phyloP scores from a whole-genome alignment of 1,284 basidiomycete species.

The Ganoderma boninense region DNA sequence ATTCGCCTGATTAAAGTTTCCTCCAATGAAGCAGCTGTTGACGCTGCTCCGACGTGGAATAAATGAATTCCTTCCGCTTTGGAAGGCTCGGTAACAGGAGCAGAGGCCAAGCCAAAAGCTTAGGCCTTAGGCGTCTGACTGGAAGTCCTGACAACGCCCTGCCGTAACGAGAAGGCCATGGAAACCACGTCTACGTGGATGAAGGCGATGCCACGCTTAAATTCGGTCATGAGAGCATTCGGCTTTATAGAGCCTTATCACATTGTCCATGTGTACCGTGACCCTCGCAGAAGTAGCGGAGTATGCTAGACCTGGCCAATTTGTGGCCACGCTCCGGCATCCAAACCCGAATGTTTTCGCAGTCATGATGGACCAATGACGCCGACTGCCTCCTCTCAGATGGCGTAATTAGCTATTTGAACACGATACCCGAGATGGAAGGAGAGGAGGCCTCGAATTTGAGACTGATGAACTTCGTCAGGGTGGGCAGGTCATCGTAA shows the following conservation, averaged over 20 bases:
- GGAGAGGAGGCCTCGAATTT: too few species aligned
- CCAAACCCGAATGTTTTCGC: too few species aligned
- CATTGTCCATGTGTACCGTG: not conserved
- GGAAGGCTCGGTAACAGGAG: not conserved
- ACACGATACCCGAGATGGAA: too few species aligned
- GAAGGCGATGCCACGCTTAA: constrained; percentile 14
- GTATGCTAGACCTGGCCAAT: not conserved
- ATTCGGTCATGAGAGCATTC: constrained; percentile 6
- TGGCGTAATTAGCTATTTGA: too few species aligned
- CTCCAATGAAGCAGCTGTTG: not conserved
- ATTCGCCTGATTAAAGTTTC: not conserved
- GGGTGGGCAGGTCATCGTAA: too few species aligned
- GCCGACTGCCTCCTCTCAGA: too few species aligned
- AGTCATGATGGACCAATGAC: too few species aligned
- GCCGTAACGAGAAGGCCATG: constrained; percentile 8
- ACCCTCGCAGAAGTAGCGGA: not conserved
- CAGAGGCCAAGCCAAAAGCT: not conserved
- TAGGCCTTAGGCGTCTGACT: not conserved
- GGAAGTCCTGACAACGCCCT: not conserved
- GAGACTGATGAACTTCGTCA: too few species aligned
- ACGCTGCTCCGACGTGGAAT: too few species aligned
- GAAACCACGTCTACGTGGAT: not conserved
- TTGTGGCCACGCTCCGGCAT: too few species aligned
- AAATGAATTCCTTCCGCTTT: too few species aligned
- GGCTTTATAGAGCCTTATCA: not conserved